Evolutionary conservation across 129 eudicot genomes (phyloP).

Genomic region (Apium graveolens): DNA sequence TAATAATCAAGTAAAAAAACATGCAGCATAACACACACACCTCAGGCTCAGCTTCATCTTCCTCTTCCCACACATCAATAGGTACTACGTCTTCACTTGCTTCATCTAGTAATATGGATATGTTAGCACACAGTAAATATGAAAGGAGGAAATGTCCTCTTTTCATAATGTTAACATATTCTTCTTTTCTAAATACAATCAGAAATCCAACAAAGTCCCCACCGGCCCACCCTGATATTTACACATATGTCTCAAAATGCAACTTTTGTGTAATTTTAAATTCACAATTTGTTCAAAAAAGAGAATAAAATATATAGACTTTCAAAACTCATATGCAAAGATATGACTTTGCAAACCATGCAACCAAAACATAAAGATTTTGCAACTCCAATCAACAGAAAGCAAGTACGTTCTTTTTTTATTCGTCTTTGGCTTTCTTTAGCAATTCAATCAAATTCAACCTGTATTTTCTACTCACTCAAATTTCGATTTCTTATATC

Average conservation of each 20-base stretch:
- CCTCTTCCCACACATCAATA: slow-evolving; percentile 77
- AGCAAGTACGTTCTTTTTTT: too few relatives aligned
- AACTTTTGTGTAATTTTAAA: too few relatives aligned
- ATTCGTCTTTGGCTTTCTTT: too few relatives aligned
- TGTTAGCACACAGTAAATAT: background rate
- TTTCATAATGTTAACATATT: background rate
- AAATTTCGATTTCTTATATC: background rate
- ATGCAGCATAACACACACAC: slow-evolving; percentile 23
- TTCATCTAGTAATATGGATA: slow-evolving; percentile 33
- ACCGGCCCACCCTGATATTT: too few relatives aligned
- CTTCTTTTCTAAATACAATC: background rate
- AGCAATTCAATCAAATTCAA: too few relatives aligned
- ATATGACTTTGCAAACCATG: background rate
- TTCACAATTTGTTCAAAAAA: too few relatives aligned
- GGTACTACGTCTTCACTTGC: slow-evolving; percentile 47
- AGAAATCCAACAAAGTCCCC: background rate
- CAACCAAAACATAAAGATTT: background rate
- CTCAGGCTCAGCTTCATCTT: slow-evolving; percentile 86
- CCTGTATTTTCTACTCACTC: background rate
- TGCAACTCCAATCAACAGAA: background rate
- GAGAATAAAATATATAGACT: too few relatives aligned
- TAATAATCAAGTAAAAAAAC: background rate
- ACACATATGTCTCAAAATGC: too few relatives aligned
- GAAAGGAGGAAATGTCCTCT: background rate
- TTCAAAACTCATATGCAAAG: too few relatives aligned